Evolutionary conservation across 179 eudicot species (phyloP), one percentile per base, ranked within the genome.

Genomic region (Beta macrorhiza): DNA sequence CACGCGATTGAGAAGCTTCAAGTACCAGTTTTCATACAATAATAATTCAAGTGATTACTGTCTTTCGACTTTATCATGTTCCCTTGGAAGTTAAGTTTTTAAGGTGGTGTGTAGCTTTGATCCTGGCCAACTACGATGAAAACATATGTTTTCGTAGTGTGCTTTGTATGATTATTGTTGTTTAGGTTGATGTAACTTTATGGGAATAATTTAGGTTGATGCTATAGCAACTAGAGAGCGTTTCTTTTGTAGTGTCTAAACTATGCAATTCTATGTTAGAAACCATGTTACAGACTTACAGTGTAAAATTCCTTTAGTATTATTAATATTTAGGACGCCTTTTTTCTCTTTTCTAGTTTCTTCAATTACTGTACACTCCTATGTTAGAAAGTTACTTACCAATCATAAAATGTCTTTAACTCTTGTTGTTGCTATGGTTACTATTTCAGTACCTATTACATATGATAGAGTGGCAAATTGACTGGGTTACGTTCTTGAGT

Each of bases 1-100:
- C 98, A 12, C 90, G 92, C 5, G 98, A 93, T 64, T 90, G 75
- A 90, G 58, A 19, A 70, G 55, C 73, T 14, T 57, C 56, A 73
- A 58, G 44, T 20, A 77, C 17, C 9, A 16, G 3, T 75, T 51
- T 37, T 11, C 44, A 56, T 47, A 67, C 79, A 47, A 75, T 58
- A 47, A 75, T 58, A 71, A 13, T 82, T 61, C 63, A 52, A 14
- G 32, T 52, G 22, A 69, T 47, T 49, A 75, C 17, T 64, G 51
- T 68, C 82, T 14, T 74, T 20, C 11, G 75, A 11, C 49, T 56
- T 37, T 58, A 68, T 51, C 37, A 44, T 55, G 57, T 53, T 22
- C 56, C 58, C 74, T 44, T 16, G 25, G 77, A 47, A 20, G 37
- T 8, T 67, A 47, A 20, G 37, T 8, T 67, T 67, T 52, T 20